Base-by-base conservation (phyloP, 352 stramenopile species). In the Pythium aristosporum region DNA sequence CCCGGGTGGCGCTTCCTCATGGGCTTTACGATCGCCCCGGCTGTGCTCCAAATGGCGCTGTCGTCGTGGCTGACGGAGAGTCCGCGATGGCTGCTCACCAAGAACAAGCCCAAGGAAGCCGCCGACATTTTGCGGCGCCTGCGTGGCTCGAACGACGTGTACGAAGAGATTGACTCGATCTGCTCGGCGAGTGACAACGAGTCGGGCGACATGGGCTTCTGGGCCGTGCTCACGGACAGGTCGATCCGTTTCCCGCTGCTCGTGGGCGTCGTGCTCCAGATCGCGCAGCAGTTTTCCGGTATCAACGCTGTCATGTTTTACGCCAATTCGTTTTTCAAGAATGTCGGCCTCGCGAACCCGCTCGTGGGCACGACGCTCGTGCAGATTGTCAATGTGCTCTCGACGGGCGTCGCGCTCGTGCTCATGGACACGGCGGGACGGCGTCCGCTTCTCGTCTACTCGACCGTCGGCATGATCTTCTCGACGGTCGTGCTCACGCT, bases 271-370 rank as follows among this genome's bases (percentile, higher is more conserved):
- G 54, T 61, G 48, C 65, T 80, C 13, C 73, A 80, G 58, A 52
- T 80, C 39, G 70, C 71, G 20, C 73, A 80, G 57, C 73, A 80
- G 60, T 74, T 80, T 25, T 71, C 54, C 1, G 73, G 73, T 23
- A 80, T 80, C 70, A 80, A 80, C 63, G 73, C 73, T 32, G 73
- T 80, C 49, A 80, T 80, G 73, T 80, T 77, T 60, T 80, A 80
- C 71, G 70, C 73, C 53, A 80, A 71, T 58, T 68, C 61, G 53
- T 80, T 80, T 47, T 80, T 80, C 68, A 68, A 70, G 51, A 74
- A 74, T 52, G 68, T 80, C 21, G 67, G 73, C 5, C 65, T 80
- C 21, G 30, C 57, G 50, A 70, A 80, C 62, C 73, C 73, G 25
- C 63, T 80, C 32, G 64, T 80, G 11, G 73, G 73, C 41, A 70